phyloP scores from a whole-genome alignment of 202 grass and related monocot species.

The Eragrostis tef region DNA sequence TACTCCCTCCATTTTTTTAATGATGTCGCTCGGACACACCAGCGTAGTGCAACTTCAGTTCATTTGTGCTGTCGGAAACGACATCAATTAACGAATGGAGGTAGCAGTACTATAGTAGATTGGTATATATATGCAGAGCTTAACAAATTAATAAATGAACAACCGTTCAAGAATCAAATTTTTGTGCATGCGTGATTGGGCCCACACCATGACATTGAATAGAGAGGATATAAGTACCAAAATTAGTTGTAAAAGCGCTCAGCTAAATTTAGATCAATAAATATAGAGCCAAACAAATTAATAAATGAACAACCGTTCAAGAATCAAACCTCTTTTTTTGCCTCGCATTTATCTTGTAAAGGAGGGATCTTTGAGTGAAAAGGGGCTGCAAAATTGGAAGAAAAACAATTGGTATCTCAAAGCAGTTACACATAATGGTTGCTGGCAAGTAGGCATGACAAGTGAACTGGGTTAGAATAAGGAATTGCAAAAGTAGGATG shows the following conservation, averaged over 20 bases:
- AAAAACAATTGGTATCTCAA: constrained; percentile 38
- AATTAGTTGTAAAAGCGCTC: background rate
- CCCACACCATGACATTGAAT: background rate
- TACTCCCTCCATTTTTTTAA: too few species aligned
- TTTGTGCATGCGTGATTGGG: background rate
- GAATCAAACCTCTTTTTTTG: constrained; percentile 71
- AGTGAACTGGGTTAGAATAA: constrained; percentile 4
- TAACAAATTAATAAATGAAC: too few species aligned
- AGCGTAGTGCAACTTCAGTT: too few species aligned
- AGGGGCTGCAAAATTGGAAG: constrained; percentile 63
- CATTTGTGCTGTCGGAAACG: too few species aligned
- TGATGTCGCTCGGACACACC: too few species aligned
- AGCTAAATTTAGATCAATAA: background rate
- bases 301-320: background rate
- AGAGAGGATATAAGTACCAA: background rate
- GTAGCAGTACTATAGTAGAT: too few species aligned
- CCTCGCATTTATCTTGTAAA: constrained; percentile 86
- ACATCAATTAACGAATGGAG: too few species aligned
- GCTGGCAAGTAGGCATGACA: background rate
- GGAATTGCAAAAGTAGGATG: background rate
- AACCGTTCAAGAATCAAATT: too few species aligned
- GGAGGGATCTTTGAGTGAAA: constrained; percentile 92
- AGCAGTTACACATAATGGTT: constrained; percentile 29
- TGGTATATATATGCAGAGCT: too few species aligned
- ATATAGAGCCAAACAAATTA: background rate